Evolutionary conservation across 2,329 filamentous ascomycete genomes (phyloP).

Genomic region (Aspergillus sergii): DNA sequence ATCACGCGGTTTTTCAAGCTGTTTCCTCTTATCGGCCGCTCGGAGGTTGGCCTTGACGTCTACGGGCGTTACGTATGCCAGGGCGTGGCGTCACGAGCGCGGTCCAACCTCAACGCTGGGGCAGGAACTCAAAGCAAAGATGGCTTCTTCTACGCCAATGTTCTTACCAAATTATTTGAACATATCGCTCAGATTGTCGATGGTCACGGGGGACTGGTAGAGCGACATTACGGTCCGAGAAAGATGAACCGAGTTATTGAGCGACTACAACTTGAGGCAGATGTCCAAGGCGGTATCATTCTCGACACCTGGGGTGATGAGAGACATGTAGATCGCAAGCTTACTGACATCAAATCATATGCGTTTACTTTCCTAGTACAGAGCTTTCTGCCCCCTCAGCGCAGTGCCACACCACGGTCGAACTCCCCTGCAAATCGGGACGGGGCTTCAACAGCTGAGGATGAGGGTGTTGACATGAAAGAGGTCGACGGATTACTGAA

Average conservation of each 20-base stretch:
- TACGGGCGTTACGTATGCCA: conserved; percentile 96
- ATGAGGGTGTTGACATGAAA: conserved; percentile 95
- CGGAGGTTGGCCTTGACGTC: conserved; percentile 87
- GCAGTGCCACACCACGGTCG: conserved; percentile 67
- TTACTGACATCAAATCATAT: conserved; percentile 96
- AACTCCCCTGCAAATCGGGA: conserved; percentile 72
- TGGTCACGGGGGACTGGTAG: conserved; percentile 84
- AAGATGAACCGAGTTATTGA: conserved; percentile 96
- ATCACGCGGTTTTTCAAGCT: conserved; percentile 98
- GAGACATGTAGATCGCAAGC: conserved; percentile 75
- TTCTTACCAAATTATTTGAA: conserved; percentile 89
- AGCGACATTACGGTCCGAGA: conserved; percentile 87
- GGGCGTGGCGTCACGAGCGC: conserved; percentile 82
- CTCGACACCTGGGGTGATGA: conserved; percentile 96
- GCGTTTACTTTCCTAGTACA: conserved; percentile 96
- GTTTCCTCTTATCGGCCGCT: conserved; percentile 88
- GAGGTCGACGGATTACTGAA: conserved; percentile 85
- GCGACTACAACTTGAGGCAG: conserved; percentile 87
- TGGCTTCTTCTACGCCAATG: conserved; percentile 87
- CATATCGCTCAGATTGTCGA: conserved; percentile 97
- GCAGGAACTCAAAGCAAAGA: conserved; percentile 67
- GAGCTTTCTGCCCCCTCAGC: conserved; percentile 79
- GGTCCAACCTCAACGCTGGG: conserved; percentile 74
- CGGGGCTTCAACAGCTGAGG: conserved; percentile 65
- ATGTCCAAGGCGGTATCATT: conserved; percentile 94